Evolutionary conservation across 108 stramenopile genomes (phyloP).

Genomic region (Nitzschia inconspicua): DNA sequence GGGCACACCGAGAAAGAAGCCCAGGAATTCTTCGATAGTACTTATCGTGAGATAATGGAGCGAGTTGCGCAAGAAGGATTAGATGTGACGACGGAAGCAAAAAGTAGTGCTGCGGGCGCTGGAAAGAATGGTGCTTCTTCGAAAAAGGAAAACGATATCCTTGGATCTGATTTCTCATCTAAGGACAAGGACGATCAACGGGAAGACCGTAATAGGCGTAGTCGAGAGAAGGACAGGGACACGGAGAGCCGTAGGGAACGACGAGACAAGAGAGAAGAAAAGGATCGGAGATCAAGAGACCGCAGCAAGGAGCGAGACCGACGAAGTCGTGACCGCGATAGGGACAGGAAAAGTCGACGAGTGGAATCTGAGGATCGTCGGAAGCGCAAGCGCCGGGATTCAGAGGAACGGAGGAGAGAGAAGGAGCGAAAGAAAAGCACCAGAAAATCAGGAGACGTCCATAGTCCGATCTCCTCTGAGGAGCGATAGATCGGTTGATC

Average conservation of each 20-base stretch:
- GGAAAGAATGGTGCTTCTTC: not conserved
- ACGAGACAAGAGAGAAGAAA: not conserved
- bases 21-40: slow-evolving; percentile 58
- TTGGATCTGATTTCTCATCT: not conserved
- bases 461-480: too few species aligned
- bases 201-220: not conserved
- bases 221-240: not conserved
- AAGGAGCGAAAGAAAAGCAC: too few species aligned
- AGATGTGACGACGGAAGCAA: slow-evolving; percentile 4
- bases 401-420: not conserved
- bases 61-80: slow-evolving; percentile 53
- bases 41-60: slow-evolving; percentile 67
- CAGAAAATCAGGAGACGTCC: too few species aligned
- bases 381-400: slow-evolving; percentile 5
- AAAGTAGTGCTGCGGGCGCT: slow-evolving; percentile 1
- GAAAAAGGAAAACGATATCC: not conserved
- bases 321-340: slow-evolving; percentile 18
- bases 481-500: too few species aligned
- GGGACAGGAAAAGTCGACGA: slow-evolving; percentile 10
- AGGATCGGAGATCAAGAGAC: not conserved
- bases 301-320: slow-evolving; percentile 21
- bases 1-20: slow-evolving; percentile 67
- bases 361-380: slow-evolving; percentile 3
- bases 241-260: not conserved
- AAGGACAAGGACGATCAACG: not conserved